Evolutionary conservation across 345 rosid species (phyloP), one percentile per base, ranked within the genome.

Genomic region (Trapa incisa): DNA sequence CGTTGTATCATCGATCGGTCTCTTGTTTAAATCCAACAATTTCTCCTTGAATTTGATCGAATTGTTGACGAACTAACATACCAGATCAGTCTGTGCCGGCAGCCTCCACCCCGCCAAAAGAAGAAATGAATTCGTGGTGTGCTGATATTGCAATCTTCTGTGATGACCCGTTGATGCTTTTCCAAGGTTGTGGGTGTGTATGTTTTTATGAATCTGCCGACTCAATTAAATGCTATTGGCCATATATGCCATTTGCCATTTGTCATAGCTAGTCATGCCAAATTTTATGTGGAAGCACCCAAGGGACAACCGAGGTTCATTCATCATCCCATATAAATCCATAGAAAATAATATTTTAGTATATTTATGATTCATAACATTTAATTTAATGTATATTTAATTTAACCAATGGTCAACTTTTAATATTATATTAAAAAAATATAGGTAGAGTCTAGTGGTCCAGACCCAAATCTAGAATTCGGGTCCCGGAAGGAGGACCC

Each of bases 131-230:
- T 41, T 41, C 6, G 43, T 41, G 7, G 43, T 41, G 43, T 41
- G 43, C 43, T 41, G 43, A 41, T 0, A 41, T 4, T 22, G 4
- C 53, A 1, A 7, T 17, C 61, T 50, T 14, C 33, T 5, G 29
- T 22, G 35, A 54, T 54, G 60, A 2, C 35, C 60, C 11, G 60
- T 54, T 22, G 35, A 54, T 54, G 60, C 29, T 54, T 54, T 52
- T 7, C 2, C 9, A 58, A 3, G 37, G 63, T 22, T 22, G 29
- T 22, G 29, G 29, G 29, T 22, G 29, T 22, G 29, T 22, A 22
- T 22, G 29, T 58, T 58, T 12, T 41, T 58, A 11, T 58, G 63
- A 5, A 58, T 58, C 63, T 58, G 63, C 63, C 63, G 63, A 58
- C 63, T 58, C 63, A 32, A 37, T 32, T 58, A 58, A 58, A 32